These are phyloP conservation scores for Strobilomyces dryophilus DNA, from an alignment of 768 basidiomycete genomes.

Conservation along the genomic window DNA sequence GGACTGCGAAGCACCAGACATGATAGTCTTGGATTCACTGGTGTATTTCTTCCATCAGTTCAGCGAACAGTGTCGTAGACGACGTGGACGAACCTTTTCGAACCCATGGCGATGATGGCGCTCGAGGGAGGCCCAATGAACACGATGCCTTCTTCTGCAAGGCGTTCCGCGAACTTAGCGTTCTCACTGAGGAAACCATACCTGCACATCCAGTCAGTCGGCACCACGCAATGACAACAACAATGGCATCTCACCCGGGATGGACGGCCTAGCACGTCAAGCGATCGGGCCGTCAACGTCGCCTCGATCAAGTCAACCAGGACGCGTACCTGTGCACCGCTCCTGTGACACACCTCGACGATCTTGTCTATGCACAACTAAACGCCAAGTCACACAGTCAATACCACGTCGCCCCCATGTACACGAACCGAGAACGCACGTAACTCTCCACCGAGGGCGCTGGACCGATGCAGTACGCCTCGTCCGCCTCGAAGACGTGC, in stretches of 20 bases:
- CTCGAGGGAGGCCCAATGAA: conserved; percentile 89
- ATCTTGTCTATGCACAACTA: conserved; percentile 88
- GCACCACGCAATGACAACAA: not conserved
- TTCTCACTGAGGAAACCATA: conserved; percentile 95
- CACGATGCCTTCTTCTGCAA: conserved; percentile 75
- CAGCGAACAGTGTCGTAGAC: not conserved
- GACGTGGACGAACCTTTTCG: conserved; percentile 64
- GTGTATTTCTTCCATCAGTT: not conserved
- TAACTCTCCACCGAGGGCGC: conserved; percentile 87
- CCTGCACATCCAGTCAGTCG: conserved; percentile 31
- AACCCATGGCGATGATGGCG: conserved; percentile 93
- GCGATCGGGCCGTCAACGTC: not conserved
- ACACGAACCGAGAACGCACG: conserved; percentile 44
- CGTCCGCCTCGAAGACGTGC: conserved; percentile 84
- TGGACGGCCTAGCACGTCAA: conserved; percentile 67
- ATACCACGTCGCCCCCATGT: not conserved
- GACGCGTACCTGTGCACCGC: conserved; percentile 73
- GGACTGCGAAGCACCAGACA: conserved; percentile 17
- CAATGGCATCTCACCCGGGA: conserved; percentile 58
- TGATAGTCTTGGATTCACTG: conserved; percentile 70
- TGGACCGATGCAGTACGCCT: conserved; percentile 92
- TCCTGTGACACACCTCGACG: conserved; percentile 72
- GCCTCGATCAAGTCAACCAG: not conserved
- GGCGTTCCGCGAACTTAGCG: conserved; percentile 67
- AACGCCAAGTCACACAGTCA: conserved; percentile 3